Evolutionary conservation across 1,284 basidiomycete species (phyloP).

Genomic region (Malassezia sp.): DNA sequence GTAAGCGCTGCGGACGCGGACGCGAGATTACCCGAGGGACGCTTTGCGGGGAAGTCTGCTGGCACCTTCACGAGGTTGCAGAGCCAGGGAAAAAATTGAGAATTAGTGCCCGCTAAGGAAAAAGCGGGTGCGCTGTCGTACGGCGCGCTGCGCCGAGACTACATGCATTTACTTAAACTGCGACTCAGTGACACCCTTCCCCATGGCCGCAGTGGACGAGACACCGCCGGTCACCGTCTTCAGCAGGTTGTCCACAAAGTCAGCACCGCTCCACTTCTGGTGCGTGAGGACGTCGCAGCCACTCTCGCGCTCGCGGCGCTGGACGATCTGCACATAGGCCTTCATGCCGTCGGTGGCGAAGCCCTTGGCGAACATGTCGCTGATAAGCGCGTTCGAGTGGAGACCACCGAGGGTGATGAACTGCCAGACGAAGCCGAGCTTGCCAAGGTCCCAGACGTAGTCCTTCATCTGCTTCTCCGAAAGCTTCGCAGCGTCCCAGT

Average conservation of each 20-base stretch:
- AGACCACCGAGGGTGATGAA: conserved; percentile 94
- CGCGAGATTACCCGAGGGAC: too few species aligned
- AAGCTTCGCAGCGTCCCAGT: conserved; percentile 57
- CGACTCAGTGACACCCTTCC: conserved; percentile 77
- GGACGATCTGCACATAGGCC: conserved; percentile 54
- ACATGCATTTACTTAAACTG: conserved; percentile 57
- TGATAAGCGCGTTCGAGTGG: conserved; percentile 95
- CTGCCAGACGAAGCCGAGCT: conserved; percentile 92
- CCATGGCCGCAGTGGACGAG: conserved; percentile 83
- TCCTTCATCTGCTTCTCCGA: conserved; percentile 69
- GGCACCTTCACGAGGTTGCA: too few species aligned
- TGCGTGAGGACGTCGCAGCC: conserved; percentile 48
- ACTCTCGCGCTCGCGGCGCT: conserved; percentile 50
- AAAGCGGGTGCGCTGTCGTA: too few species aligned
- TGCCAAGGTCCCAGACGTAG: conserved; percentile 86
- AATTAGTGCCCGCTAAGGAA: too few species aligned
- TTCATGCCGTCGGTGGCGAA: conserved; percentile 69
- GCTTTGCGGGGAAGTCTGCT: too few species aligned
- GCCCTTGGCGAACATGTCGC: conserved; percentile 74
- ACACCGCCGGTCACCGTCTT: conserved; percentile 90
- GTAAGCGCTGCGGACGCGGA: too few species aligned
- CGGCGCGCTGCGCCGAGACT: too few species aligned
- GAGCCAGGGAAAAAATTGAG: too few species aligned
- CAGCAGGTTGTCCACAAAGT: conserved; percentile 79
- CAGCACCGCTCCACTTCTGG: conserved; percentile 78